Evolutionary conservation across 148 eudicot species (phyloP).

Genomic region (Oxyria digyna): DNA sequence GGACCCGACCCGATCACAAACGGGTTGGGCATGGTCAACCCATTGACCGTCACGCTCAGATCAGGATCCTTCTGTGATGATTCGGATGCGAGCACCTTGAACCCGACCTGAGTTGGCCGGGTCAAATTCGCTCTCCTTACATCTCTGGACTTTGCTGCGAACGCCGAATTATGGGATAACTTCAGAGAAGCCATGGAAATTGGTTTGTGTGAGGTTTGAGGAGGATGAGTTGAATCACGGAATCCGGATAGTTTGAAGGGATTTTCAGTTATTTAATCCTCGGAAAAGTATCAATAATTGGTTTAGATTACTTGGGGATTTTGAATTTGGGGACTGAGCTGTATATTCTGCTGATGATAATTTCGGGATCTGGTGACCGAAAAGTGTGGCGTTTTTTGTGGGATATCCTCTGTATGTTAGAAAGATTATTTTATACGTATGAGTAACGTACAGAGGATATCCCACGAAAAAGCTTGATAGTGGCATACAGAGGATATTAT

Average conservation of each 20-base stretch:
- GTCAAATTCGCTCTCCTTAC: not conserved
- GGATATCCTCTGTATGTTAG: not conserved
- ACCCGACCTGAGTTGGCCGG: conserved; percentile 33
- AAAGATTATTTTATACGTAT: not conserved
- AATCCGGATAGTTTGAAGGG: not conserved
- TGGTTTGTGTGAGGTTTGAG: not conserved
- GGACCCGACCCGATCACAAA: conserved; percentile 99
- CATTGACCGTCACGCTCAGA: conserved; percentile 79
- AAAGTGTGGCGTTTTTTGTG: not conserved
- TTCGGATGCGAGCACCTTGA: conserved; percentile 30
- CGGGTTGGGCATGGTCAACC: conserved; percentile 94
- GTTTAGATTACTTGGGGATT: not conserved
- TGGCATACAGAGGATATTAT: too few species aligned
- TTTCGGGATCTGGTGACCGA: not conserved
- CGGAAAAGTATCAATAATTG: not conserved
- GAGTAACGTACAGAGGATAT: too few species aligned
- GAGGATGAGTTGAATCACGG: not conserved
- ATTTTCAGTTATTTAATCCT: not conserved
- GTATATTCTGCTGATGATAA: not conserved
- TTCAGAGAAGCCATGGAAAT: conserved; percentile 7
- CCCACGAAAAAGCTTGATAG: too few species aligned
- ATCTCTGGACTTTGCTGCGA: not conserved
- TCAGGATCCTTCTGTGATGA: conserved; percentile 39
- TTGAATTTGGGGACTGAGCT: conserved; percentile 1
- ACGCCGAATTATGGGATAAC: not conserved